phyloP scores from a whole-genome alignment of 495 filamentous ascomycete genomes.

The Hyaloscypha bicolor region DNA sequence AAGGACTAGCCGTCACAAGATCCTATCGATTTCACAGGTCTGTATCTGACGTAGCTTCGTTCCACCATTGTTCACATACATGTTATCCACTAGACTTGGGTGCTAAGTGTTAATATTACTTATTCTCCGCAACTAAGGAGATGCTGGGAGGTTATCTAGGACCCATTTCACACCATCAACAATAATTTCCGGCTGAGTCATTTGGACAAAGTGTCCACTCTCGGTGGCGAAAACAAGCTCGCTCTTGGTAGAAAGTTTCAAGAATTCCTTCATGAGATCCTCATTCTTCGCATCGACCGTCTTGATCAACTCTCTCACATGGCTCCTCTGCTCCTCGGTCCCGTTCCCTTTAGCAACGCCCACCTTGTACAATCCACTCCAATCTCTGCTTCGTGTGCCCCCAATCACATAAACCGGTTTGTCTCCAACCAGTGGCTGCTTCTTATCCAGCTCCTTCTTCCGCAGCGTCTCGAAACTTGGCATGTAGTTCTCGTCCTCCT shows the following conservation, averaged over 20 bases:
- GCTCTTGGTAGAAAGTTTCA: slow-evolving; percentile 39
- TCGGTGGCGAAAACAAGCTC: slow-evolving; percentile 36
- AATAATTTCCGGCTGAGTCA: slow-evolving; percentile 36
- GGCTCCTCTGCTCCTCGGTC: slow-evolving; percentile 38
- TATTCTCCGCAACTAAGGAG: slow-evolving; percentile 16
- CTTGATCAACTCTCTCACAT: slow-evolving; percentile 37
- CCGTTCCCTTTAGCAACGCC: slow-evolving; percentile 39
- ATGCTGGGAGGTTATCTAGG: slow-evolving; percentile 28
- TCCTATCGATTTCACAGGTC: background rate
- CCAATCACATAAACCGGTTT: slow-evolving; percentile 24
- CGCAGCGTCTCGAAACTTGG: slow-evolving; percentile 19
- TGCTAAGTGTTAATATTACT: slow-evolving; percentile 2
- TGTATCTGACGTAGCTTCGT: slow-evolving; percentile 6
- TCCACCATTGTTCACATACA: background rate
- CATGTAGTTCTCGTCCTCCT: slow-evolving; percentile 13
- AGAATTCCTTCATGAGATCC: slow-evolving; percentile 35
- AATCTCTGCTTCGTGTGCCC: slow-evolving; percentile 32
- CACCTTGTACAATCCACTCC: slow-evolving; percentile 36
- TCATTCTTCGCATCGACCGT: slow-evolving; percentile 38
- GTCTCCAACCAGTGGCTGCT: slow-evolving; percentile 23
- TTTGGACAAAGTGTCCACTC: slow-evolving; percentile 41
- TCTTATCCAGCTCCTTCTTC: slow-evolving; percentile 25
- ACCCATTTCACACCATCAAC: slow-evolving; percentile 37
- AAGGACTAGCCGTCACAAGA: no score
- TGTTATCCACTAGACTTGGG: slow-evolving; percentile 4